These are phyloP conservation scores for Neurospora sp. DNA, from an alignment of 495 filamentous ascomycete species.

Conservation along the genomic window DNA sequence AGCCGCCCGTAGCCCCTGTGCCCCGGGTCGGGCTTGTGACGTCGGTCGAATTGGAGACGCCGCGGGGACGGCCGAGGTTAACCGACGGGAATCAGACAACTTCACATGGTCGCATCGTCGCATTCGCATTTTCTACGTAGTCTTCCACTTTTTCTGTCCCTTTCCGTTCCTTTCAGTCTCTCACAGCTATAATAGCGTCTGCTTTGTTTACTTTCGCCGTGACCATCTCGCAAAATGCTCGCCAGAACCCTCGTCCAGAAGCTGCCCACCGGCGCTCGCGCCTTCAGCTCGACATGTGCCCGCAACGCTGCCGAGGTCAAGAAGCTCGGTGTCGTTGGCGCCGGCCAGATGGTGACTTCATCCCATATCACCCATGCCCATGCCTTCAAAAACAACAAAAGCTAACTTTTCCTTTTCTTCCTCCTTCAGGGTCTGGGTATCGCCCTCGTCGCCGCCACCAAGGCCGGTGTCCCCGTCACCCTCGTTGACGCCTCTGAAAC, in stretches of 20 bases:
- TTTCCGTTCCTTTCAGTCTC: not conserved
- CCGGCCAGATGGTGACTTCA: conserved; percentile 80
- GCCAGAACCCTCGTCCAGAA: not conserved
- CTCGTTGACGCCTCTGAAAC: conserved; percentile 77
- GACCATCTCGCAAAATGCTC: not conserved
- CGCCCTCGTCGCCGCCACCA: conserved; percentile 84
- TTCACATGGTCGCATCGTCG: not conserved
- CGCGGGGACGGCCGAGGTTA: conserved; percentile 30
- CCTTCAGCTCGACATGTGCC: conserved; percentile 43
- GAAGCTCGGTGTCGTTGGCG: conserved; percentile 83
- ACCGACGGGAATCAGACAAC: conserved; percentile 8
- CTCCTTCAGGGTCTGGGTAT: conserved; percentile 80
- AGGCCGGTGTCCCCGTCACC: conserved; percentile 73
- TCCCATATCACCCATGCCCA: not conserved
- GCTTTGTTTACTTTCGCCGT: not conserved
- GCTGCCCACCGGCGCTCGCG: conserved; percentile 30
- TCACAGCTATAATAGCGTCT: not conserved
- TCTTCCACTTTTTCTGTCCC: not conserved
- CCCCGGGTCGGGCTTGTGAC: not conserved
- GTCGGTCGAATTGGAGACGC: not conserved
- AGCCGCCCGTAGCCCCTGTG: not conserved
- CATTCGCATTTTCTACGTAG: not conserved
- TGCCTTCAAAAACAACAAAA: not conserved
- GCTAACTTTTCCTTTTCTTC: not conserved
- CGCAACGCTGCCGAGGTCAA: conserved; percentile 65